phyloP scores from a whole-genome alignment of 2,329 filamentous ascomycete genomes.

The Rutstroemia sp. region DNA sequence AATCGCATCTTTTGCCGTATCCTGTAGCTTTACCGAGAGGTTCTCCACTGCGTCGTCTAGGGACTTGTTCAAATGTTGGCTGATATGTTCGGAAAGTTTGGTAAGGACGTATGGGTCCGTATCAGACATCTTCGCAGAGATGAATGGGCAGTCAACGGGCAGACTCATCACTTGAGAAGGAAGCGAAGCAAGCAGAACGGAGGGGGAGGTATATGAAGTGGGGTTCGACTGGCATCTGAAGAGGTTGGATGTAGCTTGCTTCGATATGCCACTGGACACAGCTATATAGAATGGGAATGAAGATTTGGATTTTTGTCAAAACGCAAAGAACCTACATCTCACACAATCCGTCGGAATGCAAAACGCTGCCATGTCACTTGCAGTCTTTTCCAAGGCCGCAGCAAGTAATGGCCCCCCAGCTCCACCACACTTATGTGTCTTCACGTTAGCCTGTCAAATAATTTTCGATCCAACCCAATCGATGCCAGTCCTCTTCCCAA shows the following conservation, averaged over 20 bases:
- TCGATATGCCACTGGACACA: slow-evolving; percentile 4
- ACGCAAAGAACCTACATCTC: neutral
- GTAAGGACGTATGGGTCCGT: slow-evolving; percentile 6
- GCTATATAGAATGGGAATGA: neutral
- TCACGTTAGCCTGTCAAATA: neutral
- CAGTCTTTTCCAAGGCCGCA: neutral
- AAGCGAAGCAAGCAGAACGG: neutral
- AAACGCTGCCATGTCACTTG: neutral
- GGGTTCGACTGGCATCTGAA: slow-evolving; percentile 1
- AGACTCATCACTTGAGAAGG: neutral
- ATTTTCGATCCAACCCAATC: neutral
- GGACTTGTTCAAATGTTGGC: slow-evolving; percentile 5
- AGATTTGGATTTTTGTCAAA: neutral
- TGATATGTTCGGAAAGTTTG: slow-evolving; percentile 7
- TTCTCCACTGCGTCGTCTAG: slow-evolving; percentile 5
- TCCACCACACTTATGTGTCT: slow-evolving; percentile 6
- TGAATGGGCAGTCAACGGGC: slow-evolving; percentile 1
- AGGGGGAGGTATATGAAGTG: neutral
- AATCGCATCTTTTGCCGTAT: slow-evolving; percentile 6
- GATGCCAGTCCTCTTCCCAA: neutral
- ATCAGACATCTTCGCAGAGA: slow-evolving; percentile 7
- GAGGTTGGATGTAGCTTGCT: neutral
- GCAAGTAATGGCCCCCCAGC: slow-evolving; percentile 1
- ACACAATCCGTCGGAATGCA: neutral
- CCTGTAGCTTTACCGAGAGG: slow-evolving; percentile 3